phyloP scores from a whole-genome alignment of 257 asterid genomes.

The Penstemon barbatus region DNA sequence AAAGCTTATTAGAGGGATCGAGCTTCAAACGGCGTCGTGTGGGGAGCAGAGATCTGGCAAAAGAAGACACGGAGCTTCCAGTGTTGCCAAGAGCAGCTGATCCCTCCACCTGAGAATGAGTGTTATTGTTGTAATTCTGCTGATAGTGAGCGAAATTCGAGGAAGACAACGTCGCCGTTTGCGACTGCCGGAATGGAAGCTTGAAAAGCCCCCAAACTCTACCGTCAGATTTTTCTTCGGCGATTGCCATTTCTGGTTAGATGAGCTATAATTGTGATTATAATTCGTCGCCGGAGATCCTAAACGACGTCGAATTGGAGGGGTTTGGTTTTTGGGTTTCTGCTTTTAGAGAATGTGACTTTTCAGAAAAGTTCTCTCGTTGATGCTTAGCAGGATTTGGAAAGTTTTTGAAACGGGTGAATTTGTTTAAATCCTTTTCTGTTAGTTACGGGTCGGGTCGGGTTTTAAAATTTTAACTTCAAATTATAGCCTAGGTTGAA shows the following conservation, averaged over 20 bases:
- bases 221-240: no score
- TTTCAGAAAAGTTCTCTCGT: no score
- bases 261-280: no score
- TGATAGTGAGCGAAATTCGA: constrained; percentile 43
- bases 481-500: no score
- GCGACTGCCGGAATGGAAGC: constrained; percentile 72
- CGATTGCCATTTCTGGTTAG: constrained; percentile 35
- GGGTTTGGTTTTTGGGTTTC: constrained; percentile 5
- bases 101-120: constrained; percentile 62
- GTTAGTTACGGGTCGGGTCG: no score
- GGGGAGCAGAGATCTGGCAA: constrained; percentile 88
- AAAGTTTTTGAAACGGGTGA: no score
- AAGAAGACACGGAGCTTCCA: constrained; percentile 72
- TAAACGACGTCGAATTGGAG: constrained; percentile 40
- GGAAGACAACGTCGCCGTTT: constrained; percentile 36
- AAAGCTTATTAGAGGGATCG: constrained; percentile 86
- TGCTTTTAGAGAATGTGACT: no score
- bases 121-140: constrained; percentile 47
- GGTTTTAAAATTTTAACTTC: no score
- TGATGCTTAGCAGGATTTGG: no score
- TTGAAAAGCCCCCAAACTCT: constrained; percentile 47
- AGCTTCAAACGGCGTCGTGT: constrained; percentile 92
- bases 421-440: no score
- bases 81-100: constrained; percentile 38
- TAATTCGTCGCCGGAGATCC: not conserved